Evolutionary conservation across 1,284 basidiomycete genomes (phyloP).

Genomic region (Ustilago cynodontis): DNA sequence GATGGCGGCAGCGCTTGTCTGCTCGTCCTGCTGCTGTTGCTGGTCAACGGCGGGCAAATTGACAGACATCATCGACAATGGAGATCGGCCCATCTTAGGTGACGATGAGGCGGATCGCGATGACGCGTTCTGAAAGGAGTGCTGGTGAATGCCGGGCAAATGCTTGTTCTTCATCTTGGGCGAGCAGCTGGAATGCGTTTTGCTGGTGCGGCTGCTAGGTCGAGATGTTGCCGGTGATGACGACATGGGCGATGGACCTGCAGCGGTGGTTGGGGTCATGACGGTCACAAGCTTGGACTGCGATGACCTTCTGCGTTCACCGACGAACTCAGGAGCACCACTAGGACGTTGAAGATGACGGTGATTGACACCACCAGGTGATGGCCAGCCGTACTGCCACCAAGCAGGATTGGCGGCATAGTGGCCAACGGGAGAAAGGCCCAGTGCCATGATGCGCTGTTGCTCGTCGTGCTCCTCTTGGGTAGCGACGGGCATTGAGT

Average conservation of each 20-base stretch:
- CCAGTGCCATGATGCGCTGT: slow-evolving; percentile 53
- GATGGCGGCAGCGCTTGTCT: not conserved
- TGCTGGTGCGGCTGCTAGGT: slow-evolving; percentile 24
- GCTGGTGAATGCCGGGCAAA: slow-evolving; percentile 35
- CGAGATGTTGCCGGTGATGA: slow-evolving; percentile 10
- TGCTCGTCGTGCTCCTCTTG: slow-evolving; percentile 59
- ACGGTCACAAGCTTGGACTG: slow-evolving; percentile 34
- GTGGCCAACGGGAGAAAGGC: slow-evolving; percentile 30
- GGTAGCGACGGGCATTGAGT: slow-evolving; percentile 62
- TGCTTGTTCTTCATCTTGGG: slow-evolving; percentile 48
- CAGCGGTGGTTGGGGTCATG: slow-evolving; percentile 12
- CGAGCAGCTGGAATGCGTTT: slow-evolving; percentile 41
- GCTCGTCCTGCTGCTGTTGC: slow-evolving; percentile 18
- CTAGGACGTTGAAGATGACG: slow-evolving; percentile 24
- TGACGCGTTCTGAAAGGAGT: slow-evolving; percentile 19
- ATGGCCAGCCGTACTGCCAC: slow-evolving; percentile 54
- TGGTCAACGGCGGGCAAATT: slow-evolving; percentile 42
- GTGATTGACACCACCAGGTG: slow-evolving; percentile 44
- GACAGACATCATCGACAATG: slow-evolving; percentile 36
- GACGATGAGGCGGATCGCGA: slow-evolving; percentile 34
- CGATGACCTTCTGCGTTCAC: slow-evolving; percentile 21
- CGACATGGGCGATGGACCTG: slow-evolving; percentile 6
- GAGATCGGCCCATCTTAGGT: slow-evolving; percentile 37
- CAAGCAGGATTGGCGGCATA: slow-evolving; percentile 36
- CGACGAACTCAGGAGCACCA: slow-evolving; percentile 15